phyloP scores from a whole-genome alignment of 169 alveolate genomes.

The Plasmodium malariae region DNA sequence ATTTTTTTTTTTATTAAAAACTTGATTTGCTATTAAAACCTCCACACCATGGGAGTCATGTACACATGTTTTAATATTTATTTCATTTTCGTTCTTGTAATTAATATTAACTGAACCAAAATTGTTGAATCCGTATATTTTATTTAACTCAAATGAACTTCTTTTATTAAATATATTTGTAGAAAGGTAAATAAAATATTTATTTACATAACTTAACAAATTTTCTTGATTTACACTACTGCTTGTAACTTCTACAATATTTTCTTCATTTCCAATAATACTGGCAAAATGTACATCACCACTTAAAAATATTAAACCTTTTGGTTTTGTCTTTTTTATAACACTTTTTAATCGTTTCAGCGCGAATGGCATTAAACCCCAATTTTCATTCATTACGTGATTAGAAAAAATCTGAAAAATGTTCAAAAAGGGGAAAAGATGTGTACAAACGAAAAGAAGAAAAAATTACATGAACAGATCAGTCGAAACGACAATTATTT shows the following conservation, averaged over 20 bases:
- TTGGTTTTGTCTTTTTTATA: conserved; percentile 85
- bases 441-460: neutral
- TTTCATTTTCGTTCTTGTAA: conserved; percentile 34
- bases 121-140: conserved; percentile 50
- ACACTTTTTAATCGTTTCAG: conserved; percentile 81
- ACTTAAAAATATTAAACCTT: conserved; percentile 86
- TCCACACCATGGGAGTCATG: conserved; percentile 61
- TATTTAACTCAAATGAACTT: conserved; percentile 43
- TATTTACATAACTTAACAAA: conserved; percentile 27
- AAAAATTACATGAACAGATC: no score
- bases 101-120: conserved; percentile 45
- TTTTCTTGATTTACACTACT: conserved; percentile 70
- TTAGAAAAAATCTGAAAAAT: conserved; percentile 58
- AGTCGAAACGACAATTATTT: no score
- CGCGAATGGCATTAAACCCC: conserved; percentile 89
- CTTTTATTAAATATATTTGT: conserved; percentile 15
- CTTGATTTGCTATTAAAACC: conserved; percentile 53
- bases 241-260: conserved; percentile 68
- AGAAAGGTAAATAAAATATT: conserved; percentile 24
- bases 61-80: conserved; percentile 33
- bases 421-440: neutral
- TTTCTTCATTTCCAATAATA: conserved; percentile 79
- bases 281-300: conserved; percentile 90
- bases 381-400: conserved; percentile 83
- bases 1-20: conserved; percentile 55